A percentile compares a stretch with the other conserved stretches of the same genome.
Conservation (phyloP, 2,329 filamentous ascomycete genomes). For the Ophiocordyceps camponoti-saundersi region DNA sequence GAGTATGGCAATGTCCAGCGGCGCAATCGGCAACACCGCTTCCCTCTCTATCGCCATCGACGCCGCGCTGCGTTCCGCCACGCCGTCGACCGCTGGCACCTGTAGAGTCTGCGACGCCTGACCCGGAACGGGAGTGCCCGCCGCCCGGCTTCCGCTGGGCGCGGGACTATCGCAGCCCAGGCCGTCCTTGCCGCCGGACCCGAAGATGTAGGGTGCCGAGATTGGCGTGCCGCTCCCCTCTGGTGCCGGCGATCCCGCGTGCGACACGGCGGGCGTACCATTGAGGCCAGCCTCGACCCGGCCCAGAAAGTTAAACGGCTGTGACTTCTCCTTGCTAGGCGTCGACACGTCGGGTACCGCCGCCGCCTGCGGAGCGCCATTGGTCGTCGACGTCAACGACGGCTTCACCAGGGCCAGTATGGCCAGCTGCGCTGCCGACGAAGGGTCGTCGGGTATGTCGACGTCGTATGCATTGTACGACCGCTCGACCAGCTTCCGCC, state of each 20-base stretch:
- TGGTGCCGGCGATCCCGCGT: conserved; percentile 73
- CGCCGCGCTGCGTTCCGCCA: conserved; percentile 30
- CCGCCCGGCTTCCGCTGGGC: conserved; percentile 33
- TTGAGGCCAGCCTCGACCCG: conserved; percentile 46
- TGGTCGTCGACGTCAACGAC: conserved; percentile 29
- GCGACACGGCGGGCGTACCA: conserved; percentile 67
- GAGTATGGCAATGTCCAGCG: conserved; percentile 78
- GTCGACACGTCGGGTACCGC: conserved; percentile 34
- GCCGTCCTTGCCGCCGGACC: conserved; percentile 22
- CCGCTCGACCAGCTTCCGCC: conserved; percentile 66
- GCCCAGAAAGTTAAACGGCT: conserved; percentile 52
- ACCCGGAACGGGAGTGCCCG: conserved; percentile 23
- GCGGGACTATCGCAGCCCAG: conserved; percentile 33
- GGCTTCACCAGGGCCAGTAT: conserved; percentile 44
- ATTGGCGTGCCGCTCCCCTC: conserved; percentile 56
- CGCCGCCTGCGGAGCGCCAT: conserved; percentile 20
- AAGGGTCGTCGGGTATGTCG: conserved; percentile 71
- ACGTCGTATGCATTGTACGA: conserved; percentile 91
- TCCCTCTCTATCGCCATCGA: conserved; percentile 55
- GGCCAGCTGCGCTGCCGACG: conserved; percentile 65
- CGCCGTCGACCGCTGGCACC: conserved; percentile 29
- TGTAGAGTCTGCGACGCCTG: conserved; percentile 14
- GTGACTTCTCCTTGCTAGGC: conserved; percentile 44
- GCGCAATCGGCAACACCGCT: conserved; percentile 61
- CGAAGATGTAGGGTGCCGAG: conserved; percentile 38